Conservation (phyloP, 345 rosid genomes). For the Euphorbia lathyris region DNA sequence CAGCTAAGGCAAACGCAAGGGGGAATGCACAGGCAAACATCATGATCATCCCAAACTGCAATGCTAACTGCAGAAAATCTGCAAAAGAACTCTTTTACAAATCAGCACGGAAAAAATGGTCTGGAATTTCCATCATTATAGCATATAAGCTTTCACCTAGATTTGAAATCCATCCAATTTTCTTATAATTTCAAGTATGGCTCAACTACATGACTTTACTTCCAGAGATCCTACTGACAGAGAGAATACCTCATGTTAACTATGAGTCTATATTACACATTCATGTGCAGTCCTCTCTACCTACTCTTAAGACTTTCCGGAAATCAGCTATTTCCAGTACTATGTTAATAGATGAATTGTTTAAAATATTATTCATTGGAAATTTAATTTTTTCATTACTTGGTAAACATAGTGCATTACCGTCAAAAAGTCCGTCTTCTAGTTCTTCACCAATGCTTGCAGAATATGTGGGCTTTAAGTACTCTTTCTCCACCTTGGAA, state of each 20-base stretch:
- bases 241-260: background rate
- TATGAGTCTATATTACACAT: background rate
- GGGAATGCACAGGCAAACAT: conserved; percentile 99
- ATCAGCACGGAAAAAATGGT: conserved; percentile 9
- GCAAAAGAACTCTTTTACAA: conserved; percentile 17
- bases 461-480: conserved; percentile 71
- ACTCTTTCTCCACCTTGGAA: conserved; percentile 91
- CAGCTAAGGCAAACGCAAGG: conserved; percentile 71
- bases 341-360: background rate
- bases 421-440: conserved; percentile 94
- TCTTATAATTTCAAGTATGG: background rate
- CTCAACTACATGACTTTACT: background rate
- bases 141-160: too few species aligned
- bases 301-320: too few species aligned
- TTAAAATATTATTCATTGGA: background rate
- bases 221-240: background rate
- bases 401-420: conserved; percentile 34
- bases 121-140: background rate
- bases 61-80: conserved; percentile 79
- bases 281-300: background rate
- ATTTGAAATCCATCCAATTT: background rate
- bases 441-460: conserved; percentile 81
- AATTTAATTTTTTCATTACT: background rate
- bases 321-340: background rate
- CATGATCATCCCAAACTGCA: conserved; percentile 97